These are phyloP conservation scores for Apiospora malaysiana DNA, from an alignment of 2,329 filamentous ascomycete species.

Conservation along the genomic window DNA sequence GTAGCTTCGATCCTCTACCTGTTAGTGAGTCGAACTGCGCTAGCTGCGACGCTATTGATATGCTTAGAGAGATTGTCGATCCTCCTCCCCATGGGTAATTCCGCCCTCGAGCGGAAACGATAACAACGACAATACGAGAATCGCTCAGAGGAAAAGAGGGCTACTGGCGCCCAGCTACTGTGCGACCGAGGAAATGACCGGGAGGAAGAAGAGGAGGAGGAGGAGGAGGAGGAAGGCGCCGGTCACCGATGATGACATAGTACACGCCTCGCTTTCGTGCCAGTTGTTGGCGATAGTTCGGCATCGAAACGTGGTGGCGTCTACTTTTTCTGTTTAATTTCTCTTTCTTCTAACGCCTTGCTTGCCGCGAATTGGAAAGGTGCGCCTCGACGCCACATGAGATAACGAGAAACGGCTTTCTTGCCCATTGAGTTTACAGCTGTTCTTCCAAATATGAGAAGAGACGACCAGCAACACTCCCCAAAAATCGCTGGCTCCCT, in stretches of 20 bases:
- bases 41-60: conserved; percentile 8
- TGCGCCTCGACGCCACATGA: background rate
- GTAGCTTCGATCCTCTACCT: background rate
- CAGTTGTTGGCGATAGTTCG: background rate
- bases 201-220: background rate
- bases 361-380: background rate
- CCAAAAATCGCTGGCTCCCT: background rate
- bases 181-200: background rate
- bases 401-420: conserved; percentile 2
- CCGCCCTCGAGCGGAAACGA: background rate
- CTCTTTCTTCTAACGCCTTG: background rate
- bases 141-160: background rate
- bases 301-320: background rate
- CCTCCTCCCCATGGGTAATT: background rate
- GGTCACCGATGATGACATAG: background rate
- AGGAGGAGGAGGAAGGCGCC: background rate
- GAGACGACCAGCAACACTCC: background rate
- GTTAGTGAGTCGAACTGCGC: background rate
- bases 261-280: background rate
- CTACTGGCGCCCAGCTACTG: background rate
- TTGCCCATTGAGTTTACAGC: background rate
- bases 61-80: background rate
- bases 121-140: background rate
- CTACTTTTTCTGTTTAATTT: background rate
- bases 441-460: background rate